A percentile compares a stretch with the other conserved stretches of the same genome.
Evolutionary conservation across 1,284 basidiomycete species (phyloP).

Genomic region (Ustilago cynodontis): DNA sequence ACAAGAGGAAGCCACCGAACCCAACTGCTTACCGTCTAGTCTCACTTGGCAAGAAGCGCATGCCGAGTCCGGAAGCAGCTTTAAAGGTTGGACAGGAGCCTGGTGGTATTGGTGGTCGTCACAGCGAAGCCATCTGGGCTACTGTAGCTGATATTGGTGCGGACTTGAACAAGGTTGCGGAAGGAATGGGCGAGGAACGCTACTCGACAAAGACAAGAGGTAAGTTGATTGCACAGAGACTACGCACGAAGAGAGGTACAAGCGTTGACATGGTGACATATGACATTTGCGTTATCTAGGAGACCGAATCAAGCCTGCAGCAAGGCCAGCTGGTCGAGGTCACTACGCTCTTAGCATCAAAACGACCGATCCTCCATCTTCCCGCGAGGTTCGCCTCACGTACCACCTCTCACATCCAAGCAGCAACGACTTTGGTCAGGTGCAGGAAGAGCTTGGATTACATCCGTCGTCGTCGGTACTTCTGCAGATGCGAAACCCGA

Average conservation of each 20-base stretch:
- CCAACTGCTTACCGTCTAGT: slow-evolving; percentile 52
- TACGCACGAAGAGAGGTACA: not conserved
- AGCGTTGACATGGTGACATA: too few species aligned
- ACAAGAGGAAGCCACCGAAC: slow-evolving; percentile 44
- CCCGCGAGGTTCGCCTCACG: slow-evolving; percentile 49
- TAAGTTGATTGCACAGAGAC: not conserved
- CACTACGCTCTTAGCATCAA: slow-evolving; percentile 55
- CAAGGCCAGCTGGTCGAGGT: slow-evolving; percentile 53
- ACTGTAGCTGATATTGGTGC: slow-evolving; percentile 50
- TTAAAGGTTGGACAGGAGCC: slow-evolving; percentile 46
- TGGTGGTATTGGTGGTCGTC: slow-evolving; percentile 55
- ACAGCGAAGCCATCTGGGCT: slow-evolving; percentile 58
- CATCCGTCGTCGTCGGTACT: slow-evolving; percentile 43
- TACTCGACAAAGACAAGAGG: slow-evolving; percentile 58
- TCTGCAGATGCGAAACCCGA: slow-evolving; percentile 58
- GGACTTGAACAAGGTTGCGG: slow-evolving; percentile 27
- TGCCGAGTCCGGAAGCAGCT: slow-evolving; percentile 54
- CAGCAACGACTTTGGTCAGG: slow-evolving; percentile 48
- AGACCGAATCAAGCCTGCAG: slow-evolving; percentile 47
- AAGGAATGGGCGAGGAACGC: slow-evolving; percentile 39
- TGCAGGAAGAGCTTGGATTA: slow-evolving; percentile 57
- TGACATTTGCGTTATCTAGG: too few species aligned
- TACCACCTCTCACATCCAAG: slow-evolving; percentile 57
- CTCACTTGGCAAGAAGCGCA: slow-evolving; percentile 54
- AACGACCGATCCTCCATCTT: slow-evolving; percentile 46